These are phyloP conservation scores for Neopestalotiopsis rosae DNA, from an alignment of 2,329 filamentous ascomycete genomes.

Conservation along the genomic window DNA sequence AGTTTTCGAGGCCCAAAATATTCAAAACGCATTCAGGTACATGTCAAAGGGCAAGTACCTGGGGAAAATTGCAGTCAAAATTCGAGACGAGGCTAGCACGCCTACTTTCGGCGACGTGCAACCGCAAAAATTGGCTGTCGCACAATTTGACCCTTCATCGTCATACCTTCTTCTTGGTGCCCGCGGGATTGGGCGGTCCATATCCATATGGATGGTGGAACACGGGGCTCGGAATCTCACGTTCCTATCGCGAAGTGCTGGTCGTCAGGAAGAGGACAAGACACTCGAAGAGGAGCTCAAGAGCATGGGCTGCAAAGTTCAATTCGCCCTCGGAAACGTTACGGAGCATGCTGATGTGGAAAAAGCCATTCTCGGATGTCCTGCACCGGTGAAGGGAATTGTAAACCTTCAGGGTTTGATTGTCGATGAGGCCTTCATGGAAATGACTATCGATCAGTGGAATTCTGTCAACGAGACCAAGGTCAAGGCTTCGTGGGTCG, in stretches of 20 bases:
- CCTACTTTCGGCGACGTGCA: no score
- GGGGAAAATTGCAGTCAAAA: no score
- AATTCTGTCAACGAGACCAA: slow-evolving; percentile 32
- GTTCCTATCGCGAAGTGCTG: slow-evolving; percentile 22
- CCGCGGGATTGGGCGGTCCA: slow-evolving; percentile 25
- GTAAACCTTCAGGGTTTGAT: no score
- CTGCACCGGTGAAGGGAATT: no score
- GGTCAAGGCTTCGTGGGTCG: slow-evolving; percentile 34
- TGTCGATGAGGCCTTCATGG: neutral
- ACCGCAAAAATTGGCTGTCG: no score
- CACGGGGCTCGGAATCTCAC: slow-evolving; percentile 24
- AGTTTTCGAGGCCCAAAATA: no score
- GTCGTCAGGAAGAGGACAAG: neutral
- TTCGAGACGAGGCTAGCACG: no score
- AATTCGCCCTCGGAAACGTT: no score
- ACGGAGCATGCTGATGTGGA: no score
- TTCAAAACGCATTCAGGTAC: no score
- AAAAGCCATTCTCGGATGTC: no score
- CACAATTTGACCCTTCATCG: neutral
- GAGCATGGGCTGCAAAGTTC: slow-evolving; percentile 23
- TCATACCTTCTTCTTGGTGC: slow-evolving; percentile 28
- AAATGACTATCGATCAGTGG: slow-evolving; percentile 32
- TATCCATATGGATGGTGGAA: slow-evolving; percentile 26
- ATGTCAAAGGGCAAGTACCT: no score
- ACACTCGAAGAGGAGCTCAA: slow-evolving; percentile 21